Evolutionary conservation across 2,329 filamentous ascomycete genomes (phyloP).

Genomic region (Pseudopithomyces maydicus): DNA sequence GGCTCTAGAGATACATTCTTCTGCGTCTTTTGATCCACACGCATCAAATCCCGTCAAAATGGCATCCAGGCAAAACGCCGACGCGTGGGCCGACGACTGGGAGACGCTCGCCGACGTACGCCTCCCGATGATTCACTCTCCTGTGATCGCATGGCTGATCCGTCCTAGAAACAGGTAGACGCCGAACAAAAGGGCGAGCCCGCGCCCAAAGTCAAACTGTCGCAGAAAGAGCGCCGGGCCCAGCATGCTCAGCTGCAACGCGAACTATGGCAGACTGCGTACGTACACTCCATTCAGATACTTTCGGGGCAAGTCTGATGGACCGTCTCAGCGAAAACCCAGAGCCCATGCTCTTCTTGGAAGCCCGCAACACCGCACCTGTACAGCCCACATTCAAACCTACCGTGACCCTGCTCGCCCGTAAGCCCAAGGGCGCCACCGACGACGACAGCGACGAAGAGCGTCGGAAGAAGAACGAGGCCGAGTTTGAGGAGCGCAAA

Average conservation of each 20-base stretch:
- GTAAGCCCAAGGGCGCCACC: conserved; percentile 69
- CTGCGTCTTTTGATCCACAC: neutral
- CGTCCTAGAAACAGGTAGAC: conserved; percentile 41
- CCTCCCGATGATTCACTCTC: neutral
- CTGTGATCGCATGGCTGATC: conserved; percentile 22
- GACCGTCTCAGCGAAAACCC: conserved; percentile 66
- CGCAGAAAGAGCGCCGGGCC: conserved; percentile 77
- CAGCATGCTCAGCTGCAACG: conserved; percentile 83
- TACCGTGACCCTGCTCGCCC: conserved; percentile 80
- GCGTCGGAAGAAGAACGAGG: conserved; percentile 63
- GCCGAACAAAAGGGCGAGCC: conserved; percentile 47
- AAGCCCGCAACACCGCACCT: conserved; percentile 67
- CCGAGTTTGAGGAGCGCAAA: conserved; percentile 76
- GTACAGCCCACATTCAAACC: conserved; percentile 77
- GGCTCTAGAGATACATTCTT: neutral
- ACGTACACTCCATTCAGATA: conserved; percentile 38
- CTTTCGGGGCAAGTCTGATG: conserved; percentile 18
- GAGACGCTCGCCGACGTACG: conserved; percentile 74
- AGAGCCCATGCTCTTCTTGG: conserved; percentile 75
- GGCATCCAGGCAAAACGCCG: conserved; percentile 46
- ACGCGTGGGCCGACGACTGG: conserved; percentile 93
- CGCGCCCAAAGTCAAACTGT: conserved; percentile 57
- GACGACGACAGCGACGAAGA: conserved; percentile 70
- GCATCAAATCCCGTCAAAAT: conserved; percentile 5
- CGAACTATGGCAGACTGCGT: conserved; percentile 90